Evolutionary conservation across 495 filamentous ascomycete genomes (phyloP).

Genomic region (Opeltia flavorubescens): DNA sequence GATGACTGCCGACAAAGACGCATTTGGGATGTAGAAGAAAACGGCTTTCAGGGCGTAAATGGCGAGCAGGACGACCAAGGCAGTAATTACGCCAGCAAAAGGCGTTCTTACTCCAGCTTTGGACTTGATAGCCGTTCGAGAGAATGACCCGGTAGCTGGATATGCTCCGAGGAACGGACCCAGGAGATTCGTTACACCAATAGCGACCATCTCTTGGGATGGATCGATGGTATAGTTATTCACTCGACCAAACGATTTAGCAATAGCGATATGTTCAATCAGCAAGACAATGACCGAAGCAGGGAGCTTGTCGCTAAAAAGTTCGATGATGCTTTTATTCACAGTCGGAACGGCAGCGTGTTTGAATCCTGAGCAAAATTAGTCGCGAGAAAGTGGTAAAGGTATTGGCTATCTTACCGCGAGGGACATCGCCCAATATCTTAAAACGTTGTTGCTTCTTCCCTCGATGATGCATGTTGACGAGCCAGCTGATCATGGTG

Average conservation of each 20-base stretch:
- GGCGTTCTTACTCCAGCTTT: conserved; percentile 94
- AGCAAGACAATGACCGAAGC: conserved; percentile 82
- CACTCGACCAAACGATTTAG: conserved; percentile 90
- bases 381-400: not conserved
- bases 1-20: conserved; percentile 81
- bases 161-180: conserved; percentile 92
- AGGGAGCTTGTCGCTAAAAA: conserved; percentile 52
- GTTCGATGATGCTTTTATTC: conserved; percentile 43
- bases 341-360: conserved; percentile 65
- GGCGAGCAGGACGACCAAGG: conserved; percentile 75
- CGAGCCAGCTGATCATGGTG: conserved; percentile 79
- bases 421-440: conserved; percentile 63
- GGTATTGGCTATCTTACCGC: conserved; percentile 31
- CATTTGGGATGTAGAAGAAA: conserved; percentile 88
- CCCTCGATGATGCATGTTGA: conserved; percentile 45
- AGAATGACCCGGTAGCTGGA: conserved; percentile 93
- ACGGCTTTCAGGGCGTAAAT: conserved; percentile 85
- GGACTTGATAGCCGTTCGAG: conserved; percentile 92
- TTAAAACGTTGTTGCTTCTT: conserved; percentile 37
- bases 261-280: conserved; percentile 95
- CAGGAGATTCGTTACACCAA: conserved; percentile 82
- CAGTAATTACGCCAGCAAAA: conserved; percentile 84
- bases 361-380: conserved; percentile 45
- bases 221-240: conserved; percentile 99
- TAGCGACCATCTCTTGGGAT: conserved; percentile 91